Base-by-base conservation (phyloP, 306 rosid species). In the Spatholobus suberectus region DNA sequence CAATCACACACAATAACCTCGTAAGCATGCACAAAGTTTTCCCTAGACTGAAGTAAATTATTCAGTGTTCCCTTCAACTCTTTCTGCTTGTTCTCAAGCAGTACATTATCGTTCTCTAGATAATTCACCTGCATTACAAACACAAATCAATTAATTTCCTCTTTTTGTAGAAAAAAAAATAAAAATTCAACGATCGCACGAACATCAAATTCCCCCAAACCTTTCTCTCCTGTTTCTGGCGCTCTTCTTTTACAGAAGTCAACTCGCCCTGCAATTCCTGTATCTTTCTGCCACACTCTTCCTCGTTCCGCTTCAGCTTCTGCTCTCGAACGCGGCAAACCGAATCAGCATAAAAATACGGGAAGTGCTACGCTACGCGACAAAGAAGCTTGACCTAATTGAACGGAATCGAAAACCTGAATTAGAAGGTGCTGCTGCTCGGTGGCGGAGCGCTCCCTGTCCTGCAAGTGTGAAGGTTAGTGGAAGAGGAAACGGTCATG, bases 301-400 rank as follows among this genome's bases (percentile, higher is more conserved):
- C 98, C 81, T 94, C 94, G n/a, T 71, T 75, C 80, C 84, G 89
- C 89, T 87, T 91, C 72, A 88, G 91, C 81, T 88, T 94, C 98
- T 94, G 87, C 9, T 70, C 87, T 40, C 83, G 75, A 86, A 79
- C 62, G 41, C 58, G 81, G 62, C 18, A 43, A 85, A 80, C 2
- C 29, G 51, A 59, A 20, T 75, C 21, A 69, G 59, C 59, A 24
- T 14, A 11, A n/a, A 46, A 32, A 23, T 37, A 37, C 1, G 32
- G 7, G 47, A 77, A 55, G 35, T 0, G 20, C 69, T 63, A 12
- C 66, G 20, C 69, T 63, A 12, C 66, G 41, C 35, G 10, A 37
- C 11, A 8, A 15, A 51, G 49, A 70, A 41, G 10, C 0, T 1
- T 5, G 49, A 66, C 12, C 54, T 24, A 79, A 73, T 38, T 46